Evolutionary conservation across 2,329 filamentous ascomycete genomes (phyloP).

Genomic region (Hypoxylon sp.): DNA sequence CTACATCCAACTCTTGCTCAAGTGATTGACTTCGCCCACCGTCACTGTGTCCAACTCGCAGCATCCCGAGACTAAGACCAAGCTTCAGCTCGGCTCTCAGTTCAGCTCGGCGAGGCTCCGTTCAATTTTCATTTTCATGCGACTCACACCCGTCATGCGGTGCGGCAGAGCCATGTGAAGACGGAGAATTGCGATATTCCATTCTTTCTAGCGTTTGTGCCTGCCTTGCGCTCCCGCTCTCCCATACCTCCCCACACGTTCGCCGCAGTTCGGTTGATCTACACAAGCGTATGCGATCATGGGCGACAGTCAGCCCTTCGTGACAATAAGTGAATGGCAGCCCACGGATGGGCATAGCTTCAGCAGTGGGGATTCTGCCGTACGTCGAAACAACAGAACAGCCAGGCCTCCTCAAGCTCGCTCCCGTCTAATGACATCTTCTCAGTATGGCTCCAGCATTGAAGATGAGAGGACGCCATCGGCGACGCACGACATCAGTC

Average conservation of each 20-base stretch:
- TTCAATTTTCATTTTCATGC: constrained; percentile 9
- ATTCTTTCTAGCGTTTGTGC: constrained; percentile 11
- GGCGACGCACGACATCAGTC: constrained; percentile 68
- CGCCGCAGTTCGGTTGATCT: constrained; percentile 31
- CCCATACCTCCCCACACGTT: constrained; percentile 5
- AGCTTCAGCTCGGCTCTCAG: constrained; percentile 6
- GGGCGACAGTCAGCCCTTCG: constrained; percentile 61
- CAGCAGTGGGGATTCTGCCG: constrained; percentile 62
- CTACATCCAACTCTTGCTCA: constrained; percentile 28
- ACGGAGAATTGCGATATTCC: constrained; percentile 25
- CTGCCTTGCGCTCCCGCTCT: constrained; percentile 20
- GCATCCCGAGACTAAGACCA: background rate
- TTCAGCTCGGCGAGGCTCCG: background rate
- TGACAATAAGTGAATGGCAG: constrained; percentile 64
- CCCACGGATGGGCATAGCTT: constrained; percentile 60
- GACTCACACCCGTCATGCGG: constrained; percentile 36
- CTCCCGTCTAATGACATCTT: constrained; percentile 50
- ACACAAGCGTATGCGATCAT: constrained; percentile 50
- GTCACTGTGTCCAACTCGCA: constrained; percentile 6
- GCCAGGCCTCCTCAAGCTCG: constrained; percentile 45
- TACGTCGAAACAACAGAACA: constrained; percentile 53
- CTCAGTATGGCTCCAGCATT: constrained; percentile 60
- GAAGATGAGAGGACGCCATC: constrained; percentile 55
- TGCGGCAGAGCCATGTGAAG: constrained; percentile 36
- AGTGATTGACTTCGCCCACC: constrained; percentile 26